Percentiles rank a stretch among this genome's conserved stretches.
phyloP scores from a whole-genome alignment of 129 eudicot genomes.

The Dittrichia graveolens region DNA sequence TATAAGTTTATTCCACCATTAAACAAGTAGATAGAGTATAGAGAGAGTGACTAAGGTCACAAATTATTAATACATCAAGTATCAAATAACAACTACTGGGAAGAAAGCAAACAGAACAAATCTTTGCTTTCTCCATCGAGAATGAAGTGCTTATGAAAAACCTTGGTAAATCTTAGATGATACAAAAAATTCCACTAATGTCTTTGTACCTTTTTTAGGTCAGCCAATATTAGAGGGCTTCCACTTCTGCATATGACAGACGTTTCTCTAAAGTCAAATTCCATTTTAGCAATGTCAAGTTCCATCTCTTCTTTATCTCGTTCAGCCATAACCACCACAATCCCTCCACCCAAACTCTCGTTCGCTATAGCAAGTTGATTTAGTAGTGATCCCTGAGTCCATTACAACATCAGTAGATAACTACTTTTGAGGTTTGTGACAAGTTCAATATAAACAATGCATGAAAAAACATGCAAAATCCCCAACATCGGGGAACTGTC shows the following conservation, averaged over 20 bases:
- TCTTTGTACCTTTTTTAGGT: conserved; percentile 68
- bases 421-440: background rate
- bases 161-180: background rate
- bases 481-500: background rate
- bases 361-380: conserved; percentile 91
- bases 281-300: conserved; percentile 83
- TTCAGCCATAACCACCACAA: conserved; percentile 86
- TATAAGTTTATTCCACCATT: conserved; percentile 33
- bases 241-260: conserved; percentile 93
- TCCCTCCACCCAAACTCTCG: conserved; percentile 89
- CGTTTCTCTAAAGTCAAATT: conserved; percentile 83
- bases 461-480: background rate
- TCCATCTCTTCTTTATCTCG: conserved; percentile 96
- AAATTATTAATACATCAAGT: background rate
- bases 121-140: too few species aligned
- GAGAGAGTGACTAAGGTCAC: background rate
- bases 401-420: conserved; percentile 18
- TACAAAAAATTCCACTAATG: background rate
- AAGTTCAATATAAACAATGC: background rate
- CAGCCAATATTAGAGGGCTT: conserved; percentile 82
- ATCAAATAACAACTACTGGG: background rate
- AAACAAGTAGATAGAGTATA: background rate
- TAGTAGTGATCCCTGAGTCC: conserved; percentile 66
- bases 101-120: conserved; percentile 4
- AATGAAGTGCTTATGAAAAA: too few species aligned